These are phyloP conservation scores for Suillus americanus DNA, from an alignment of 768 basidiomycete genomes.

Conservation along the genomic window DNA sequence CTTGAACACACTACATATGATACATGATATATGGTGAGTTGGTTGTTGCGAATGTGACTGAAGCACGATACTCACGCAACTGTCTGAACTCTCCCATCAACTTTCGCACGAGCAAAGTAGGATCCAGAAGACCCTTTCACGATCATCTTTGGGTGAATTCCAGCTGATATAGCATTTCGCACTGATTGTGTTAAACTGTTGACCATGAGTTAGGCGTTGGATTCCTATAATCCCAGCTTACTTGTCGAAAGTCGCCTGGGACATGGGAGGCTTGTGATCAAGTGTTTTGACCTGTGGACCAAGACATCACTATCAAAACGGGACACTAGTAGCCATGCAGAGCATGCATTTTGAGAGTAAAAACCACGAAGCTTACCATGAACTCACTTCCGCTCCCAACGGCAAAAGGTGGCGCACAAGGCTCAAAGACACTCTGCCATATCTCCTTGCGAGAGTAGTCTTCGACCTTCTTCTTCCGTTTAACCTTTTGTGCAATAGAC, in stretches of 20 bases:
- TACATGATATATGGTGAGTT: not conserved
- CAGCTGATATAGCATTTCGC: constrained; percentile 66
- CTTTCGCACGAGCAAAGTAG: constrained; percentile 86
- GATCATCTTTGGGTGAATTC: constrained; percentile 90
- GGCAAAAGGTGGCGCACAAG: constrained; percentile 41
- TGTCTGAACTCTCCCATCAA: constrained; percentile 73
- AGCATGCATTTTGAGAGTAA: not conserved
- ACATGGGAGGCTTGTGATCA: constrained; percentile 78
- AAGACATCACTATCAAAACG: constrained; percentile 6
- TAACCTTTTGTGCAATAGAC: constrained; percentile 83
- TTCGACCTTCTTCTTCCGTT: constrained; percentile 71
- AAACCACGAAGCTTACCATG: constrained; percentile 17
- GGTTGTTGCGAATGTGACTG: not conserved
- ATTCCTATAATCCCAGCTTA: constrained; percentile 35
- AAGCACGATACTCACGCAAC: constrained; percentile 59
- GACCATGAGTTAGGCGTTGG: constrained; percentile 12
- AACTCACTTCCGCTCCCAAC: constrained; percentile 24
- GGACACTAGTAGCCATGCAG: not conserved
- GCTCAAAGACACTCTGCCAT: constrained; percentile 80
- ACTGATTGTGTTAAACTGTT: constrained; percentile 62
- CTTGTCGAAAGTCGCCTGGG: constrained; percentile 69
- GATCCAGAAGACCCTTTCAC: constrained; percentile 86
- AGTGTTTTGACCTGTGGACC: constrained; percentile 65
- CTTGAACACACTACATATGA: constrained; percentile 71
- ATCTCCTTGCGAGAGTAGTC: constrained; percentile 70